Base-by-base conservation (phyloP, 139 green algal species). In the Trebouxia sp. region DNA sequence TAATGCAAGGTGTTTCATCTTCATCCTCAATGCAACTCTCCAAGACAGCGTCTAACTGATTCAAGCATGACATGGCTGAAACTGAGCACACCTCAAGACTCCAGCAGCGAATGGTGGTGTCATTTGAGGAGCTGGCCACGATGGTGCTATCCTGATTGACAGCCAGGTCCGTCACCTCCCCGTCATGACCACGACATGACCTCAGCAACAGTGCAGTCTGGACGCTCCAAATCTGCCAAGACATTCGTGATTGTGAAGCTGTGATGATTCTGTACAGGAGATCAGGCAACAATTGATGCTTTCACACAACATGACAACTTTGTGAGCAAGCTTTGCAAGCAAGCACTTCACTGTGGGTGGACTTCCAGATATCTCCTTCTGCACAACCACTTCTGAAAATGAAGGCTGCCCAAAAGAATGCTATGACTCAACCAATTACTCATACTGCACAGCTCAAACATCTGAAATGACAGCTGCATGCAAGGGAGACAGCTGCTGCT, bases 131-230 rank as follows among this genome's bases (percentile, higher is more conserved):
- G 5, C 88, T 93, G 0, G 91, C 92, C 38, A 94, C 72, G 55
- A 95, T 76, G 7, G 11, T 65, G 79, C 82, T 85, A 75, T 93
- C 85, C 20, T 28, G 17, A 28, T 55, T 88, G 38, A 97, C 82
- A 0, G 89, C 85, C 28, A 97, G 58, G 82, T 95, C 92, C 8
- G 85, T 94, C 26, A 97, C 83, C 82, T 96, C 92, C 0, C 76
- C 80, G 4, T 89, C 72, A 76, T 96, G 65, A 74, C 93, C 69
- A 70, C 87, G 83, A 75, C 90, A 94, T 1, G 75, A 84, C n/a
- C 51, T 70, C 56, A 88, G 84, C 83, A 97, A 82, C 65, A 92
- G 26, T 0, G 83, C 88, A 3, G 92, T 96, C 17, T 65, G 24
- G 1, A 80, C 79, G 5, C 77, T 89, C 92, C 92, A 96, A 37